phyloP scores from a whole-genome alignment of 1,139 yeast genomes.

The Saccharomycopsis phalli region DNA sequence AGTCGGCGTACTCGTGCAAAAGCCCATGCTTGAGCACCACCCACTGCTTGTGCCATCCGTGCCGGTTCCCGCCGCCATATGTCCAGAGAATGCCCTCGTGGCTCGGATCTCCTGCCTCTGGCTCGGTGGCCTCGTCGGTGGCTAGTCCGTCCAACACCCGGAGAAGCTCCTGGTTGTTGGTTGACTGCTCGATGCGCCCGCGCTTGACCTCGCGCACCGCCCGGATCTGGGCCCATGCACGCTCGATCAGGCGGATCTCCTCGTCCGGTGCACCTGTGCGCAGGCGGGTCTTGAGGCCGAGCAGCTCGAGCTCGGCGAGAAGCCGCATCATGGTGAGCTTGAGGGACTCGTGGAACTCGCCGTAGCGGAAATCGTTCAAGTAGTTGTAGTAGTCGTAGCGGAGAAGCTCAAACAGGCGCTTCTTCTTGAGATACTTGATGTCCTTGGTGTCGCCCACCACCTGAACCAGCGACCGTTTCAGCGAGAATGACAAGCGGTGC shows the following conservation, averaged over 20 bases:
- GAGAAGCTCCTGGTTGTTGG: neutral
- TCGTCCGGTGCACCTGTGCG: constrained; percentile 4
- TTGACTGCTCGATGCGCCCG: neutral
- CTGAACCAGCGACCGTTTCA: constrained; percentile 7
- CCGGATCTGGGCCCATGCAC: neutral
- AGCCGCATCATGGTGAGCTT: constrained; percentile 8
- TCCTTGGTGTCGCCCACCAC: constrained; percentile 31
- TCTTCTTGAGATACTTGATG: constrained; percentile 49
- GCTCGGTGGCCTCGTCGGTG: neutral
- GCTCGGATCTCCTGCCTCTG: neutral
- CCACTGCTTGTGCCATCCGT: constrained; percentile 91
- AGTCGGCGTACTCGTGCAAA: constrained; percentile 66
- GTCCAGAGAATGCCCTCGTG: constrained; percentile 59
- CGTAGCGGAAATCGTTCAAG: constrained; percentile 37
- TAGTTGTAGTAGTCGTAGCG: constrained; percentile 66
- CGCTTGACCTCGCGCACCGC: neutral
- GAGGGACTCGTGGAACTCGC: constrained; percentile 16
- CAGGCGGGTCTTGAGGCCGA: neutral
- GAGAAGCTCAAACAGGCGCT: constrained; percentile 56
- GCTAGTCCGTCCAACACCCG: neutral
- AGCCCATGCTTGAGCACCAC: constrained; percentile 63
- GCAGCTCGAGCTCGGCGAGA: constrained; percentile 6
- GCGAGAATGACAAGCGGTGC: constrained; percentile 10
- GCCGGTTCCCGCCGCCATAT: constrained; percentile 64
- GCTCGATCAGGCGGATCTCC: neutral